Evolutionary conservation across 768 basidiomycete genomes (phyloP), one percentile per base, ranked within the genome.

Genomic region (Lyophyllum atratum): DNA sequence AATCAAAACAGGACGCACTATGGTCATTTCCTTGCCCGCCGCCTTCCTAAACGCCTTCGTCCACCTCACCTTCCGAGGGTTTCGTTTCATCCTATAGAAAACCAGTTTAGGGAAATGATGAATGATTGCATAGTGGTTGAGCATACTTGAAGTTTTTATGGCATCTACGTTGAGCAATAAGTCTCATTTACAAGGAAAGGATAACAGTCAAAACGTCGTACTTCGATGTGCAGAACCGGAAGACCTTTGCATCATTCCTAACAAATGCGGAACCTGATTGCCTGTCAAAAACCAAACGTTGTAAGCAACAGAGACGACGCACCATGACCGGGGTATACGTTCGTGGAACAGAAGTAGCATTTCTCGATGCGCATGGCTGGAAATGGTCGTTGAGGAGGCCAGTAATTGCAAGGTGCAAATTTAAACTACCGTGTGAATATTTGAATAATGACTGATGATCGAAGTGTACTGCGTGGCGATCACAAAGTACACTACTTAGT

Each of bases 1-100:
- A n/a, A 4, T 19, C 31, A 10, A 42, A 44, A 43, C 44, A 46
- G 47, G 29, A 75, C 90, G 70, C 68, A 95, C 95, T 67, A 99
- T 90, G 4, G 92, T 95, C 97, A 99, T 99, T 78, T 99, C 97
- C 77, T 98, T 99, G 51, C 97, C 97, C 49, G 95, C 92, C 19
- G 97, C 95, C 74, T 94, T 96, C 62, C 97, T 85, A 83, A 99
- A 99, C 21, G 97, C 97, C 74, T 99, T 99, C 44, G 97, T 99
- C 97, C 97, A 99, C 65, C 93, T 82, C 34, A 99, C 95, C 75
- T 99, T 99, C 59, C 97, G 88, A 44, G 97, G 97, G 76, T 98
- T 99, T 37, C 97, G 90, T 80, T 98, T 98, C 97, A 98, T 98
- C 75, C 94, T 95, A 63, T 22, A 19, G 22, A 42, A 48, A 54